These are phyloP conservation scores for Flagelloscypha sp. DNA, from an alignment of 768 basidiomycete genomes.

Conservation along the genomic window DNA sequence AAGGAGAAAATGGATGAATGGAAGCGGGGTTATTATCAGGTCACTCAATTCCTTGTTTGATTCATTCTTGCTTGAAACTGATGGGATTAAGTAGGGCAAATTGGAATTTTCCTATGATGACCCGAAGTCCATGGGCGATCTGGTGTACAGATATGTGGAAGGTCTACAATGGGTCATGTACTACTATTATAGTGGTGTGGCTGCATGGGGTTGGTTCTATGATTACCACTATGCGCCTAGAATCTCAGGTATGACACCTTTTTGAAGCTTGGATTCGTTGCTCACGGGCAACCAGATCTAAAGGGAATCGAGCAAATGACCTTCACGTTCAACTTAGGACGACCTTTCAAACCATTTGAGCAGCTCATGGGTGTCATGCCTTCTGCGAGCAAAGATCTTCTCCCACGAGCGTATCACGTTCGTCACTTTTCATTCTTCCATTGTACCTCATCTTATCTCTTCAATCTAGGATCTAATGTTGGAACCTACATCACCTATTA, in stretches of 20 bases:
- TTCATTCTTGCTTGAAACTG: neutral
- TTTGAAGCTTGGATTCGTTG: neutral
- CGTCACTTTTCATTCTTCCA: conserved; percentile 12
- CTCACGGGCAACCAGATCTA: conserved; percentile 43
- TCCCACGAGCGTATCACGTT: conserved; percentile 83
- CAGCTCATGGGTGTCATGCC: conserved; percentile 98
- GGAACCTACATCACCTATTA: conserved; percentile 73
- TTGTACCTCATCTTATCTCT: neutral
- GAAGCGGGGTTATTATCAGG: conserved; percentile 88
- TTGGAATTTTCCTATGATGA: conserved; percentile 72
- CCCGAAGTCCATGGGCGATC: conserved; percentile 55
- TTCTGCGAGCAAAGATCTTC: conserved; percentile 78
- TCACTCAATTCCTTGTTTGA: conserved; percentile 18
- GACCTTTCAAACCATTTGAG: conserved; percentile 87
- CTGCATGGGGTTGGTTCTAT: conserved; percentile 99
- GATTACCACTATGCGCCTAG: conserved; percentile 96
- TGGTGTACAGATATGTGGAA: conserved; percentile 80
- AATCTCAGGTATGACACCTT: conserved; percentile 66
- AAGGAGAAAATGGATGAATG: conserved; percentile 86
- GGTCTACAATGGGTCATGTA: conserved; percentile 99
- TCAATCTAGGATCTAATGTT: conserved; percentile 77
- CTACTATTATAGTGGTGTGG: conserved; percentile 96
- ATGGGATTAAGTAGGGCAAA: conserved; percentile 53
- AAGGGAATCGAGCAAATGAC: conserved; percentile 60
- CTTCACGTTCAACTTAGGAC: conserved; percentile 84